Base-by-base conservation (phyloP, 2,329 filamentous ascomycete genomes). In the Zasmidium citrigriseum region DNA sequence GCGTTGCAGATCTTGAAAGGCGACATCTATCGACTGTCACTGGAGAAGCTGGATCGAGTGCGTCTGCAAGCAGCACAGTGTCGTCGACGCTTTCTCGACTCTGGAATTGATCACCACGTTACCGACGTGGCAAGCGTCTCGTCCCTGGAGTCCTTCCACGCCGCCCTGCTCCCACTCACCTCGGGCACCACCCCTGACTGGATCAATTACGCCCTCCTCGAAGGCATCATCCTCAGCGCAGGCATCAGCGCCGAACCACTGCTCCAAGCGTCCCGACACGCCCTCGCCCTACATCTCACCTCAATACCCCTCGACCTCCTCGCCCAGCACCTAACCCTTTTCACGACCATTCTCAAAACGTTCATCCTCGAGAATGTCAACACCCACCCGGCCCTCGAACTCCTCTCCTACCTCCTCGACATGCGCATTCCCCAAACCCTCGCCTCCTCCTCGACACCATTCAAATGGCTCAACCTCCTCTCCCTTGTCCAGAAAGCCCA, bases 11-110 rank as follows among this genome's bases (percentile, higher is more conserved):
- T 60, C 4, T 58, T 74, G 12, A 51, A 61, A 20, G 62, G 55
- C 5, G 70, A 72, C 24, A 64, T 73, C 9, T 78, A 90, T 27
- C 84, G 92, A 1, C 81, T 98, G 14, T 87, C 91, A 1, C 85
- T 90, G 0, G 95, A 99, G 75, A 97, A 96, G 72, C 82, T 98
- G 1, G 93, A 98, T 73, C 89, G 91, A 62, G 89, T 98, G 18
- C 86, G 95, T 22, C 78, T 84, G 0, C 83, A 86, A 62, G 89
- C 87, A 1, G 86, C 88, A 60, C 75, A 78, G 27, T 80, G 61
- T 41, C 55, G 60, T 23, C 20, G n/a, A 5, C 27, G 21, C 20
- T 49, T 46, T 20, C 34, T 64, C 11, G 46, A 53, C 4, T 51
- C 58, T 11, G 1, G 21, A 14, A 20, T 50, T 11, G 25, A 57